Evolutionary conservation across 1,284 basidiomycete species (phyloP).

Genomic region (Leccinum pachyderme): DNA sequence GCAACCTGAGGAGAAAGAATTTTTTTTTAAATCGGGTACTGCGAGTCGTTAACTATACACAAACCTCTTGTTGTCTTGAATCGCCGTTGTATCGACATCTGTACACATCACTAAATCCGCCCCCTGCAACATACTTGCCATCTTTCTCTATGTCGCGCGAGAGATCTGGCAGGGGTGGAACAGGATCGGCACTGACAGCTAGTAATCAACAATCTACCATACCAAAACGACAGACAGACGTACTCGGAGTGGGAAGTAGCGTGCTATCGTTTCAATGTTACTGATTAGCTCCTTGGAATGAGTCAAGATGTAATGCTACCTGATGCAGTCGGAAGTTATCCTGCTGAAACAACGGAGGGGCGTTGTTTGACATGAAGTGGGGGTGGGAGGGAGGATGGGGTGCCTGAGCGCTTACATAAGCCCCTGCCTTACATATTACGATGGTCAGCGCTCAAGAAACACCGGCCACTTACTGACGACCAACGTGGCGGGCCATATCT

Average conservation of each 20-base stretch:
- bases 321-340: no score
- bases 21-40: neutral
- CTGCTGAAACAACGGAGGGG: no score
- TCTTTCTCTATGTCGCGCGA: neutral
- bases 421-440: no score
- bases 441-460: no score
- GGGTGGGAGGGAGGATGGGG: no score
- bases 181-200: neutral
- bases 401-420: no score
- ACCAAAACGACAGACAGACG: neutral
- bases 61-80: neutral
- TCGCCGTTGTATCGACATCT: neutral
- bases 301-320: no score
- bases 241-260: neutral
- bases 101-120: neutral
- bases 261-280: no score
- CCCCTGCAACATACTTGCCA: neutral
- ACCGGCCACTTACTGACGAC: no score
- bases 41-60: neutral
- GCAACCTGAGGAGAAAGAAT: slow-evolving; percentile 12
- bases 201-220: neutral
- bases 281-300: no score
- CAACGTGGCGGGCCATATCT: no score
- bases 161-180: neutral
- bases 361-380: no score